Percentiles rank a stretch among this genome's conserved stretches.
Conservation (phyloP, 345 rosid species). For the Mangifera indica region DNA sequence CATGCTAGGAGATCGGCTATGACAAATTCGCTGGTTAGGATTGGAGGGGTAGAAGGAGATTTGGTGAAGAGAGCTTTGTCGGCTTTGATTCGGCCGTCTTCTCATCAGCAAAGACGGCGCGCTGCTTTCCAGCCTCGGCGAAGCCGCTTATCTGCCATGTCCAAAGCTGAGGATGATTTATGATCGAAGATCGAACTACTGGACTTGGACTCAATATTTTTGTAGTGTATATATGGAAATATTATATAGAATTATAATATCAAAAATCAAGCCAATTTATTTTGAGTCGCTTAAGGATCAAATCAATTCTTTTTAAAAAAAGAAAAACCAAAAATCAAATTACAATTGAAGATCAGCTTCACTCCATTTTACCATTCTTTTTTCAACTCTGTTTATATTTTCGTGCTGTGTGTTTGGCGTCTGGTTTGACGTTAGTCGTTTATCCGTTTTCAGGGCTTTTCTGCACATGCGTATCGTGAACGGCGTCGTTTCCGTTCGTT, state of each 20-base stretch:
- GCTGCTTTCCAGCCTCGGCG: slow-evolving; percentile 62
- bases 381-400: not conserved
- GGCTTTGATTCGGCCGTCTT: slow-evolving; percentile 54
- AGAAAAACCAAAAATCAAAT: not conserved
- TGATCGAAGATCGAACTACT: not conserved
- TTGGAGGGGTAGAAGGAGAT: slow-evolving; percentile 70
- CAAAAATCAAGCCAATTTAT: slow-evolving; percentile 6
- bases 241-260: slow-evolving; percentile 1
- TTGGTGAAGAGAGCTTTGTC: slow-evolving; percentile 53
- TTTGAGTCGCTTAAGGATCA: not conserved
- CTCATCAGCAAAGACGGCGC: slow-evolving; percentile 51
- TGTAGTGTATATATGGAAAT: not conserved
- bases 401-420: not conserved
- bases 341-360: not conserved
- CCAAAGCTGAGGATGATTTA: slow-evolving; percentile 35
- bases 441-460: not conserved
- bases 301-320: too few species aligned
- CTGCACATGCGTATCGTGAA: not conserved
- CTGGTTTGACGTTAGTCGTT: not conserved
- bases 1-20: slow-evolving; percentile 72
- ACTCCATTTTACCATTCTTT: not conserved
- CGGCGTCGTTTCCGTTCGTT: not conserved
- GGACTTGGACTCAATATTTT: not conserved
- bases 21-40: slow-evolving; percentile 70
- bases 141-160: slow-evolving; percentile 62